A percentile compares a stretch with the other conserved stretches of the same genome.
phyloP scores from a whole-genome alignment of 225 moss, liverwort and hornwort genomes.

The Neckera pumila region DNA sequence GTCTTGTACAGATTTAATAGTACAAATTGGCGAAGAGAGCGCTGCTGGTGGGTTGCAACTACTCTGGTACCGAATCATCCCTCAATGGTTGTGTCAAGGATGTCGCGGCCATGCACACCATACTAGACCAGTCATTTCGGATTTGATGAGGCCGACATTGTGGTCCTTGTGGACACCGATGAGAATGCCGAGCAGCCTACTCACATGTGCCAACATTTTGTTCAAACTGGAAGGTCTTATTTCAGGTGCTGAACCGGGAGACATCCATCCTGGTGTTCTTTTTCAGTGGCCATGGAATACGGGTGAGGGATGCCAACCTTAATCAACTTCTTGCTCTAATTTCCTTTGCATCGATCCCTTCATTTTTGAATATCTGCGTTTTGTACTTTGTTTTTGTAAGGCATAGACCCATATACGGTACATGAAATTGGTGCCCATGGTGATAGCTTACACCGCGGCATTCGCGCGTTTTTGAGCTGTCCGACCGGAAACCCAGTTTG shows the following conservation, averaged over 20 bases:
- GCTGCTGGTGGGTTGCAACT: not conserved
- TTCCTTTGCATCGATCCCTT: not conserved
- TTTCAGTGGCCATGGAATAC: not conserved
- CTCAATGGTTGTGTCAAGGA: not conserved
- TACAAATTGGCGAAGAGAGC: not conserved
- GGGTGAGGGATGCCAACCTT: not conserved
- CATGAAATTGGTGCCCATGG: not conserved
- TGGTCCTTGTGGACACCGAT: not conserved
- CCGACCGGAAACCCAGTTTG: not conserved
- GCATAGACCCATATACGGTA: not conserved
- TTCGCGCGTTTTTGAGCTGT: not conserved
- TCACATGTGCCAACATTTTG: not conserved
- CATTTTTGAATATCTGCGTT: not conserved
- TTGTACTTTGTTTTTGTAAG: not conserved
- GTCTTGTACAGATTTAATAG: not conserved
- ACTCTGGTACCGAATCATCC: not conserved
- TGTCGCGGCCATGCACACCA: not conserved
- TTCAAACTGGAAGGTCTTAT: not conserved
- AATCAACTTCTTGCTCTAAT: not conserved
- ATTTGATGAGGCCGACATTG: not conserved
- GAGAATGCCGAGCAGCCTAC: not conserved
- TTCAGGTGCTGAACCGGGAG: not conserved
- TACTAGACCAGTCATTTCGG: not conserved
- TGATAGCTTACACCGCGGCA: not conserved
- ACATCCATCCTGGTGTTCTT: not conserved